These are phyloP conservation scores for Sporisorium graminicola DNA, from an alignment of 1,284 basidiomycete genomes.

Conservation along the genomic window DNA sequence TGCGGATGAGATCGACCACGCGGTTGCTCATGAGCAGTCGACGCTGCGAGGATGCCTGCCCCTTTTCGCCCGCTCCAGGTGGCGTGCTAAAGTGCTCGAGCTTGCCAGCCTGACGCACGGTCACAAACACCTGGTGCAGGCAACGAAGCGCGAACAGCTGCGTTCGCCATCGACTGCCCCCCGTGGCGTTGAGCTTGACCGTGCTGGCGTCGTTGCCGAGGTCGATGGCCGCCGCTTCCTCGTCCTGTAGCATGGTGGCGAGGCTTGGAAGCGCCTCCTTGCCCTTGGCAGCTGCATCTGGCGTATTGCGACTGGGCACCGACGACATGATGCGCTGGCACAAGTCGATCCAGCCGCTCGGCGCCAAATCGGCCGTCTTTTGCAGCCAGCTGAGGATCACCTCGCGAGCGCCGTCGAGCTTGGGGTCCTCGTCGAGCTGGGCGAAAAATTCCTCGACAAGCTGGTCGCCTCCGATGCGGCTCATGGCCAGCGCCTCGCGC, in stretches of 20 bases:
- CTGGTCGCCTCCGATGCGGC: conserved; percentile 89
- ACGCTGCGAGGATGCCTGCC: conserved; percentile 65
- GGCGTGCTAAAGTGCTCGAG: conserved; percentile 71
- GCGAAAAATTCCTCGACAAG: conserved; percentile 95
- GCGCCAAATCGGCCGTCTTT: conserved; percentile 91
- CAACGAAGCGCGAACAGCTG: conserved; percentile 95
- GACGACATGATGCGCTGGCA: conserved; percentile 90
- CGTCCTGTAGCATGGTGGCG: conserved; percentile 75
- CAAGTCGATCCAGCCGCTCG: conserved; percentile 96
- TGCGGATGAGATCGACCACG: conserved; percentile 92
- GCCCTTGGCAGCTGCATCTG: conserved; percentile 20
- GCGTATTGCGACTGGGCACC: conserved; percentile 12
- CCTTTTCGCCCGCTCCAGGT: conserved; percentile 77
- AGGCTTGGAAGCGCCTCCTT: conserved; percentile 36
- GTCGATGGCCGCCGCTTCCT: conserved; percentile 86
- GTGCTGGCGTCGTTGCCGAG: conserved; percentile 46
- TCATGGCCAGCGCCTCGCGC: conserved; percentile 90
- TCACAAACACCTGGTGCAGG: conserved; percentile 86
- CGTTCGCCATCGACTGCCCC: conserved; percentile 83
- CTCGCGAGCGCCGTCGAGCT: conserved; percentile 91
- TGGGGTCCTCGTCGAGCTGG: conserved; percentile 92
- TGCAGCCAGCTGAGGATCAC: conserved; percentile 95
- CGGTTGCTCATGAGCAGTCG: conserved; percentile 79
- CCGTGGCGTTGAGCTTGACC: conserved; percentile 38
- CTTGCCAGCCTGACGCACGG: conserved; percentile 78